Percentiles rank a stretch among this genome's conserved stretches.
Conservation (phyloP, 345 rosid species). For the Aegle marmelos region DNA sequence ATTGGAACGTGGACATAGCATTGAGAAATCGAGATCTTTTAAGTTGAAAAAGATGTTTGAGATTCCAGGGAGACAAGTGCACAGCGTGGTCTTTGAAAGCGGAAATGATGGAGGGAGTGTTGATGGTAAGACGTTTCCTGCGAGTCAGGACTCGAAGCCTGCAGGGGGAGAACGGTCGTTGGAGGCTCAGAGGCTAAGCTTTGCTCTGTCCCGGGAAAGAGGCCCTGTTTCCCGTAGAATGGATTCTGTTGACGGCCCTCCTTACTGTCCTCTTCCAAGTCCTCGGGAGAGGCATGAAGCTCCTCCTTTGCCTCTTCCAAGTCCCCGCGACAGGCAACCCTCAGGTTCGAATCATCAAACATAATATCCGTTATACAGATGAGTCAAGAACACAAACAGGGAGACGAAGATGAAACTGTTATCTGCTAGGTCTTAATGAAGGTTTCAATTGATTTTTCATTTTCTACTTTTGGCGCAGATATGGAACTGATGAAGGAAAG, state of each 20-base stretch:
- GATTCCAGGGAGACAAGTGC: slow-evolving; percentile 29
- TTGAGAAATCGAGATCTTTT: slow-evolving; percentile 49
- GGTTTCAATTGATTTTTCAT: neutral
- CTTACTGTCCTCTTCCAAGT: neutral
- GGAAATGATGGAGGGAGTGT: neutral
- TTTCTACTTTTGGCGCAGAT: slow-evolving; percentile 26
- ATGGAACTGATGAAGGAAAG: slow-evolving; percentile 64
- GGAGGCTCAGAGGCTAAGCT: slow-evolving; percentile 23
- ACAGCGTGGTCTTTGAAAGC: slow-evolving; percentile 12
- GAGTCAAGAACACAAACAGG: neutral
- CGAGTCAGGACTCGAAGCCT: too few species aligned
- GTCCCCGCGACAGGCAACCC: slow-evolving; percentile 20
- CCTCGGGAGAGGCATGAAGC: slow-evolving; percentile 8
- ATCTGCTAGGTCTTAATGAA: too few species aligned
- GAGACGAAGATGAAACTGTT: neutral
- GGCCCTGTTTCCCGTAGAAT: slow-evolving; percentile 8
- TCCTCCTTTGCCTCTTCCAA: neutral
- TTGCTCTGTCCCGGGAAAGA: slow-evolving; percentile 27
- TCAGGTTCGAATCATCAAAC: slow-evolving; percentile 29
- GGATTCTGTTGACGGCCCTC: slow-evolving; percentile 6
- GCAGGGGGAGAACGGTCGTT: slow-evolving; percentile 16
- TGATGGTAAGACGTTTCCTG: neutral
- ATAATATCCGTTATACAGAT: too few species aligned
- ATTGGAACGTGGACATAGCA: slow-evolving; percentile 46
- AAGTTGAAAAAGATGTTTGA: slow-evolving; percentile 44